phyloP scores from a whole-genome alignment of 495 filamentous ascomycete species.

The Tuber borchii region DNA sequence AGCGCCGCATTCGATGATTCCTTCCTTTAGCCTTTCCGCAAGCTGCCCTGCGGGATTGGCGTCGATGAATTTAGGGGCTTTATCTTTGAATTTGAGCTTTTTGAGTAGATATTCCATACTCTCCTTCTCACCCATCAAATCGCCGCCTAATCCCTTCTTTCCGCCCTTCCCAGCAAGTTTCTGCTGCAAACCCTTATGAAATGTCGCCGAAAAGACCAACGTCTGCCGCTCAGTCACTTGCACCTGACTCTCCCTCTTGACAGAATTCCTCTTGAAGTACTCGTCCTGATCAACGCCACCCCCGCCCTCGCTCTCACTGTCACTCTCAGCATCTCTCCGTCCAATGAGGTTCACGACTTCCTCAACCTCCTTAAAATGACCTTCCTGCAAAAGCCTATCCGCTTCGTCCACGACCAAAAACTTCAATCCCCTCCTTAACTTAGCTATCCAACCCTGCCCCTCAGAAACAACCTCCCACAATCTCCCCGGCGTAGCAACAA shows the following conservation, averaged over 20 bases:
- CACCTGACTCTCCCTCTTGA: slow-evolving; percentile 2
- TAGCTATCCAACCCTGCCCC: slow-evolving; percentile 54
- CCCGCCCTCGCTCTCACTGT: slow-evolving; percentile 36
- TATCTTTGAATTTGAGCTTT: slow-evolving; percentile 77
- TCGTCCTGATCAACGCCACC: slow-evolving; percentile 27
- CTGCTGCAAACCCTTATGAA: slow-evolving; percentile 80
- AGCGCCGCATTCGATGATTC: slow-evolving; percentile 80
- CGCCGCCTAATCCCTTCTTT: slow-evolving; percentile 47
- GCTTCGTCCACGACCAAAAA: slow-evolving; percentile 93
- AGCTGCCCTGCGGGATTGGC: slow-evolving; percentile 77
- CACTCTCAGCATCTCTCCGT: slow-evolving; percentile 47
- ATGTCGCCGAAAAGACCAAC: slow-evolving; percentile 93
- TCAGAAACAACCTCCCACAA: slow-evolving; percentile 86
- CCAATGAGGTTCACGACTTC: slow-evolving; percentile 76
- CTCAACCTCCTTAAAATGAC: slow-evolving; percentile 87
- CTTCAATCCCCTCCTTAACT: slow-evolving; percentile 58
- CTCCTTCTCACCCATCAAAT: slow-evolving; percentile 62
- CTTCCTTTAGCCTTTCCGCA: slow-evolving; percentile 78
- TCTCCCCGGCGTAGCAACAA: slow-evolving; percentile 85
- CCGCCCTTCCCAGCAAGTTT: slow-evolving; percentile 74
- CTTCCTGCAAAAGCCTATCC: slow-evolving; percentile 83
- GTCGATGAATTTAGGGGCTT: slow-evolving; percentile 84
- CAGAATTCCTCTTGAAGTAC: slow-evolving; percentile 25
- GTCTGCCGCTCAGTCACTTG: slow-evolving; percentile 59
- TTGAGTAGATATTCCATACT: slow-evolving; percentile 89